Percentiles rank a stretch among this genome's conserved stretches.
phyloP scores from a whole-genome alignment of 2,329 filamentous ascomycete genomes.

The Pestalotiopsis sp. region DNA sequence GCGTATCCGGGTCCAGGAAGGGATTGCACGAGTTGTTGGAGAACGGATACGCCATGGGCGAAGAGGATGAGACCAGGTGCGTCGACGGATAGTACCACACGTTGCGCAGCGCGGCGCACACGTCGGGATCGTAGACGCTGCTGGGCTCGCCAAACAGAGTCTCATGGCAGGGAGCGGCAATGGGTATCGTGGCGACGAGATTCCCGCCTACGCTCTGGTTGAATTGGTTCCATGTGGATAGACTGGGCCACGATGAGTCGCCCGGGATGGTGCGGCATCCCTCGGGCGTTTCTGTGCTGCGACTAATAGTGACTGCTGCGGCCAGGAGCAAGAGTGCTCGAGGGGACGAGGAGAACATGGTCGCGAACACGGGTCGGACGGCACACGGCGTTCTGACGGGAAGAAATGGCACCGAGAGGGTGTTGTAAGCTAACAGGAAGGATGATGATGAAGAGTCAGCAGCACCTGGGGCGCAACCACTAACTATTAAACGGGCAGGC shows the following conservation, averaged over 20 bases:
- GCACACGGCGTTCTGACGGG: not conserved
- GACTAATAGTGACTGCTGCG: conserved; percentile 3
- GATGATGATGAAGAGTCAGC: not conserved
- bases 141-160: not conserved
- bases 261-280: conserved; percentile 51
- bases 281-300: not conserved
- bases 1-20: not conserved
- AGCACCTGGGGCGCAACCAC: not conserved
- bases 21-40: conserved; percentile 10
- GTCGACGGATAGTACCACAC: conserved; percentile 13
- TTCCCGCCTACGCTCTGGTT: not conserved
- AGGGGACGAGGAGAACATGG: not conserved
- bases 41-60: conserved; percentile 35
- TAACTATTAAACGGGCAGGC: not conserved
- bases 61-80: conserved; percentile 20
- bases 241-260: conserved; percentile 56
- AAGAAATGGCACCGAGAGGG: not conserved
- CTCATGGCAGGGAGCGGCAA: not conserved
- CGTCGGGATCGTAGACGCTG: conserved; percentile 35
- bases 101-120: conserved; percentile 16
- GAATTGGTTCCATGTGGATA: not conserved
- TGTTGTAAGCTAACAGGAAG: not conserved
- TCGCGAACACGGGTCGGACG: not conserved
- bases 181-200: not conserved
- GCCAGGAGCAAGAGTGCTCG: not conserved